phyloP scores from a whole-genome alignment of 129 eudicot species.

The Erigeron canadensis region DNA sequence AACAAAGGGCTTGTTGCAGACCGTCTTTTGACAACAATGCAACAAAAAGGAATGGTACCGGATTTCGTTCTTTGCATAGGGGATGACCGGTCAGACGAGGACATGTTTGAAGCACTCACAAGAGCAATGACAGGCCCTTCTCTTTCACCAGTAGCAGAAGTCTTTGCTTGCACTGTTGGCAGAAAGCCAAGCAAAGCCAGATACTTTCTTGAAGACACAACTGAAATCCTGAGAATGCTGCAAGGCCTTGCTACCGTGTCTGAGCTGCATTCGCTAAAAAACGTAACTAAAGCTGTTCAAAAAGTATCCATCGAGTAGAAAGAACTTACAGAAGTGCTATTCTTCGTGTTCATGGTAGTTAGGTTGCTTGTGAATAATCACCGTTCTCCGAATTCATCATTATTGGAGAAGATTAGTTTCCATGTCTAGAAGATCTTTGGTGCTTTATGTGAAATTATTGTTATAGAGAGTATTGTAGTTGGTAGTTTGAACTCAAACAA shows the following conservation, averaged over 20 bases:
- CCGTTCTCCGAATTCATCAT: constrained; percentile 21
- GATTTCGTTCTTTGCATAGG: constrained; percentile 88
- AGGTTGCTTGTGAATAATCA: constrained; percentile 33
- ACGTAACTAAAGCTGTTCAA: constrained; percentile 36
- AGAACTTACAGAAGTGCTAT: constrained; percentile 3
- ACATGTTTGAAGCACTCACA: constrained; percentile 86
- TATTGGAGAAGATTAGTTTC: constrained; percentile 26
- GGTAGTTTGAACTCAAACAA: constrained; percentile 27
- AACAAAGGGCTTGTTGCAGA: constrained; percentile 88
- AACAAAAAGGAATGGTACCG: constrained; percentile 61
- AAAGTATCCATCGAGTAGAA: constrained; percentile 35
- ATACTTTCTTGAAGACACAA: constrained; percentile 72
- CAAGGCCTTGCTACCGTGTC: constrained; percentile 78
- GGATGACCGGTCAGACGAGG: constrained; percentile 91
- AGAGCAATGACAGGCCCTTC: constrained; percentile 52
- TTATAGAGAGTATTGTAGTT: constrained; percentile 17
- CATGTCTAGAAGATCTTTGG: constrained; percentile 15
- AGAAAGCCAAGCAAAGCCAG: constrained; percentile 89
- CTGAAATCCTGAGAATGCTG: constrained; percentile 70
- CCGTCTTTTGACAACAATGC: constrained; percentile 63
- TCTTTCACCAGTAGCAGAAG: constrained; percentile 73
- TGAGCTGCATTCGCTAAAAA: constrained; percentile 41
- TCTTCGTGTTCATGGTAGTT: constrained; percentile 13
- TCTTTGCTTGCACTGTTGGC: constrained; percentile 92
- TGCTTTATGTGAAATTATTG: constrained; percentile 24